Conservation (phyloP, 23 red algal genomes). For the Gracilaria caudata region DNA sequence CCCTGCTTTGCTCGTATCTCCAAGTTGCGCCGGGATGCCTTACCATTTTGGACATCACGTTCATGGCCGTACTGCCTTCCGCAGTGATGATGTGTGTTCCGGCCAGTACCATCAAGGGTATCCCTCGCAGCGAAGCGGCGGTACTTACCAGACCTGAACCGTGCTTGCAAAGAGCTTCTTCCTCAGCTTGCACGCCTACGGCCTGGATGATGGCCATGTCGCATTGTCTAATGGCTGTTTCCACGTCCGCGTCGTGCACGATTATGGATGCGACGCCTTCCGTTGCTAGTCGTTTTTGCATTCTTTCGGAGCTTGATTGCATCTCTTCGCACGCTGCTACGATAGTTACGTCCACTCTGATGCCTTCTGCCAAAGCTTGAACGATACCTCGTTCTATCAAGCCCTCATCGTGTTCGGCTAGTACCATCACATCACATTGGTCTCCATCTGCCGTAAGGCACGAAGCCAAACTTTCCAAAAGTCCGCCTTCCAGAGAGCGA, state of each 20-base stretch:
- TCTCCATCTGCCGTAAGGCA: constrained; percentile 11
- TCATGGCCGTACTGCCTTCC: constrained; percentile 26
- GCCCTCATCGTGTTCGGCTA: constrained; percentile 11
- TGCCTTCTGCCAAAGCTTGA: constrained; percentile 23
- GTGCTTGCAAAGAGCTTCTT: constrained; percentile 29
- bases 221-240: not conserved
- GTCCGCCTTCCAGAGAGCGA: not conserved
- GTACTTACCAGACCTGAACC: constrained; percentile 31
- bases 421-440: constrained; percentile 19
- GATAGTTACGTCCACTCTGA: constrained; percentile 28
- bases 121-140: constrained; percentile 14
- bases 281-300: constrained; percentile 6
- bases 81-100: constrained; percentile 26
- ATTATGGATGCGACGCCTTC: not conserved
- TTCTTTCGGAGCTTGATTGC: not conserved
- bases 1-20: constrained; percentile 42
- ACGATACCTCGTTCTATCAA: constrained; percentile 34
- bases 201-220: constrained; percentile 38
- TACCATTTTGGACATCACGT: not conserved
- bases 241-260: constrained; percentile 23
- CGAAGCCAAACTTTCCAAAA: constrained; percentile 17
- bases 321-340: constrained; percentile 23
- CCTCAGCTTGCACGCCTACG: constrained; percentile 35
- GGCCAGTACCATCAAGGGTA: constrained; percentile 30
- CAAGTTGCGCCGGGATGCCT: constrained; percentile 35